Base-by-base conservation (phyloP, 768 basidiomycete species). In the Inosperma sp. region DNA sequence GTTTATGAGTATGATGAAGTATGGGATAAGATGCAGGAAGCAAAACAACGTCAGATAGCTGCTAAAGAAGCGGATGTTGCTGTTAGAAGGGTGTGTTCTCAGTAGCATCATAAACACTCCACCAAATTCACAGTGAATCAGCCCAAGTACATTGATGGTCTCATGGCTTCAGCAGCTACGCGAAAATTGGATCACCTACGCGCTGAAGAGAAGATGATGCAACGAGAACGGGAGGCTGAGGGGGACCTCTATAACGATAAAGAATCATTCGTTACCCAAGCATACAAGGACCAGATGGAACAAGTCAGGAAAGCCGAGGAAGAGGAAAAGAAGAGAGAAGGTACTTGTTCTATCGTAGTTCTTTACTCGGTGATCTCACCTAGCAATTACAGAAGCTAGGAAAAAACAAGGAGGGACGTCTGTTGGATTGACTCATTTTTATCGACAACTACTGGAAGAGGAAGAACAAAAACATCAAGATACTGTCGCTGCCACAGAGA, bases 151-250 rank as follows among this genome's bases (percentile, higher is more conserved):
- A 96, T 98, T 46, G 77, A 78, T 31, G 81, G 78, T 21, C 78
- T 98, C 27, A 72, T 98, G 2, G 69, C 72, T 13, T 81, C 90
- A 7, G 93, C 96, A 23, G 82, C 84, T n/a, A 92, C 92, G 22
- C 79, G 96, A 21, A 82, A 84, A 59, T 66, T 95, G 41, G 96
- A 99, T 66, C 80, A 90, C 60, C 69, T 98, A 9, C 78, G 93
- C 48, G 96, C 96, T 0, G 96, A 99, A 68, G 95, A 98, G 69
- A 97, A 98, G 76, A 87, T 95, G 87, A 86, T 97, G 64, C 89
- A 94, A 65, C 78, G 81, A 36, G 96, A 98, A 66, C 80, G 96
- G 17, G 91, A 94, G 69, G 72, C 78, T 16, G 96, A 99, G 69
- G 96, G 96, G 0, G 93, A 93, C 54, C 80, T 93, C 65, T 99